Evolutionary conservation across 75 land plant species (phyloP).

Genomic region (Larix kaempferi): DNA sequence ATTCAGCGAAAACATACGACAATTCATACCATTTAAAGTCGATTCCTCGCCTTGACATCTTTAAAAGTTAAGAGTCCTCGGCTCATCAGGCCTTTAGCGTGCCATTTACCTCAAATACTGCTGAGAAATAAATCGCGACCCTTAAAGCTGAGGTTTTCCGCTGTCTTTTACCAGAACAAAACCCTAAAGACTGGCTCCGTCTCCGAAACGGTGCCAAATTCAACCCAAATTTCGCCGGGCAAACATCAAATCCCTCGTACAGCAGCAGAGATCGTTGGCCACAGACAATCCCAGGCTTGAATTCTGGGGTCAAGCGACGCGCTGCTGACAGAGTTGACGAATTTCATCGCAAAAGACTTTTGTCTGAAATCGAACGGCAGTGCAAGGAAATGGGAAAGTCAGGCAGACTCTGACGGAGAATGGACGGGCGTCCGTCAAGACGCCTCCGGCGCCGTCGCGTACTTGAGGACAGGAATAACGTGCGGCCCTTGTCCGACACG

Average conservation of each 20-base stretch:
- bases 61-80: background rate
- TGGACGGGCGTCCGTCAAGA: background rate
- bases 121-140: background rate
- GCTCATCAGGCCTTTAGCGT: too few relatives aligned
- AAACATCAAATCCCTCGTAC: background rate
- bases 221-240: background rate
- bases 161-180: background rate
- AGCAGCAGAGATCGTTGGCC: background rate
- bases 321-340: background rate
- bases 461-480: background rate
- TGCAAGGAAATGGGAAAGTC: background rate
- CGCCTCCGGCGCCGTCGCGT: background rate
- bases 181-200: background rate
- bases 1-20: background rate
- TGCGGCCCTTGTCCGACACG: background rate
- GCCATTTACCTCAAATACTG: too few relatives aligned
- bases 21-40: constrained; percentile 6
- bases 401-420: background rate
- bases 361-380: background rate
- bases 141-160: background rate
- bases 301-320: background rate
- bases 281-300: too few relatives aligned
- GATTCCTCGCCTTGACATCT: background rate
- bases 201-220: background rate
- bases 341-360: background rate